phyloP scores from a whole-genome alignment of 129 eudicot genomes.

The Helianthus tuberosus region DNA sequence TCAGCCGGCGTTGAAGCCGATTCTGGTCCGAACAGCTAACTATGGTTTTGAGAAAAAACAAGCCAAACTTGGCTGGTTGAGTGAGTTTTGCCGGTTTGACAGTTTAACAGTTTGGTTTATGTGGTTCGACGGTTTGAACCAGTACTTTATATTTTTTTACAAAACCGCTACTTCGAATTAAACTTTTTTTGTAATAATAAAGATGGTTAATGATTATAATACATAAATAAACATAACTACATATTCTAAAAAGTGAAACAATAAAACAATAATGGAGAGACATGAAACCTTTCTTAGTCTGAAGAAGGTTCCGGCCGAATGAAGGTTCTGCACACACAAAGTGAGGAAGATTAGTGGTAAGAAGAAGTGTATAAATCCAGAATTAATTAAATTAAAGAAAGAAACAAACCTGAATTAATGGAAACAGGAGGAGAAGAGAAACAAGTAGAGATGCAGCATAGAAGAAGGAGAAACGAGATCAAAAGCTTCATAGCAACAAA shows the following conservation, averaged over 20 bases:
- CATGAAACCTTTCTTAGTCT: conserved; percentile 38
- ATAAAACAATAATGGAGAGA: neutral
- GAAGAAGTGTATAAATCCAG: neutral
- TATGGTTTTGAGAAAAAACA: too few species aligned
- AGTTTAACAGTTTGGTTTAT: neutral
- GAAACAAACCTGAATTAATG: conserved; percentile 46
- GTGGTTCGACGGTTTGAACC: neutral
- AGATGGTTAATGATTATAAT: too few species aligned
- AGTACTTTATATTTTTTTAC: too few species aligned
- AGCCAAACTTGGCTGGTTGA: too few species aligned
- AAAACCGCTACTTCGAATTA: too few species aligned
- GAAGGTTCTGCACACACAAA: conserved; percentile 37
- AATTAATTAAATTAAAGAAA: neutral
- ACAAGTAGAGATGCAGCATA: conserved; percentile 15
- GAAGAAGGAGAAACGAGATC: conserved; percentile 12
- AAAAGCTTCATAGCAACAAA: neutral
- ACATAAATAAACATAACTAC: too few species aligned
- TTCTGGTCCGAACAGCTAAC: too few species aligned
- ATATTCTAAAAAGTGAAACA: too few species aligned
- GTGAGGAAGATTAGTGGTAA: neutral
- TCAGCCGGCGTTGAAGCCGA: too few species aligned
- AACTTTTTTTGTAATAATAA: too few species aligned
- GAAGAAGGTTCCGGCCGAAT: conserved; percentile 48
- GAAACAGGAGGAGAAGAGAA: conserved; percentile 38
- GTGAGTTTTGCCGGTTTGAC: neutral